A percentile compares a stretch with the other conserved stretches of the same genome.
These are phyloP conservation scores for Mycena rosella DNA, from an alignment of 768 basidiomycete genomes.

Conservation along the genomic window DNA sequence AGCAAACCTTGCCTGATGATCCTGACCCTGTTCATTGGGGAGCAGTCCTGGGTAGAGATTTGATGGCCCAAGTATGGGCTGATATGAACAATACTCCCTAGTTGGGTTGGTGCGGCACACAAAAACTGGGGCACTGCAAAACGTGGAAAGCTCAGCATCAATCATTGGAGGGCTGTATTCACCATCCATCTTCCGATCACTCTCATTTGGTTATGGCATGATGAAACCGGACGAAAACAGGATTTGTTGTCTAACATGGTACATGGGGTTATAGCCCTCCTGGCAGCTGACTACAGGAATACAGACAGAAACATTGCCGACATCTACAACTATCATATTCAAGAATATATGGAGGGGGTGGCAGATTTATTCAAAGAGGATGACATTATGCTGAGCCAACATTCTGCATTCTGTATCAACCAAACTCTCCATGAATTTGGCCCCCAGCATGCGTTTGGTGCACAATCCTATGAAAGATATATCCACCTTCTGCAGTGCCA, in stretches of 20 bases:
- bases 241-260: slow-evolving; percentile 48
- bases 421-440: slow-evolving; percentile 40
- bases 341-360: too few species aligned
- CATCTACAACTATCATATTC: slow-evolving; percentile 37
- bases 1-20: too few species aligned
- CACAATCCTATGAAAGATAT: too few species aligned
- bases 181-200: too few species aligned
- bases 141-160: slow-evolving; percentile 47
- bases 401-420: slow-evolving; percentile 47
- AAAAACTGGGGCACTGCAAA: slow-evolving; percentile 38
- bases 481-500: too few species aligned
- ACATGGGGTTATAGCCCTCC: slow-evolving; percentile 43
- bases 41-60: slow-evolving; percentile 31
- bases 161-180: too few species aligned
- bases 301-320: slow-evolving; percentile 32
- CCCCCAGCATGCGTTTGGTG: too few species aligned
- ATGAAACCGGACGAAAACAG: slow-evolving; percentile 28
- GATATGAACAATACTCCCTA: slow-evolving; percentile 46
- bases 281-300: slow-evolving; percentile 35
- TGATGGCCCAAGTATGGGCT: slow-evolving; percentile 19
- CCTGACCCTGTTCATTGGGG: slow-evolving; percentile 12
- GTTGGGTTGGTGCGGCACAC: slow-evolving; percentile 40
- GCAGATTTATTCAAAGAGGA: slow-evolving; percentile 40
- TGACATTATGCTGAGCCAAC: slow-evolving; percentile 45
- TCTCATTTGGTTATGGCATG: slow-evolving; percentile 51